Percentiles rank a stretch among this genome's conserved stretches.
phyloP scores from a whole-genome alignment of 2,329 filamentous ascomycete genomes.

The Colletotrichum ledebouriae region DNA sequence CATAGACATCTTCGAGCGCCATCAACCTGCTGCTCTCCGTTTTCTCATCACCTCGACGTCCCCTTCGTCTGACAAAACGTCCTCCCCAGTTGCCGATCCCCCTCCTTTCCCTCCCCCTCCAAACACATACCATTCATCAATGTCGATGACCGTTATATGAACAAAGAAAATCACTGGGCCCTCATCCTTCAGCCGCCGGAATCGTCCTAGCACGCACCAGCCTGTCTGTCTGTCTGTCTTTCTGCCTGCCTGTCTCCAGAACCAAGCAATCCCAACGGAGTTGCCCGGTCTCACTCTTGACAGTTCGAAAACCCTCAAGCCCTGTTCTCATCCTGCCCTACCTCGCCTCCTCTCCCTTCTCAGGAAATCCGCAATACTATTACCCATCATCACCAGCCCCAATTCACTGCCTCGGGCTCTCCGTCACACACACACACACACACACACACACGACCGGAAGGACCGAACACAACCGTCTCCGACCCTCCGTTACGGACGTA shows the following conservation, averaged over 20 bases:
- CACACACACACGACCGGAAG: background rate
- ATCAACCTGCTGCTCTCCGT: background rate
- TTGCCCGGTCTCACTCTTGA: background rate
- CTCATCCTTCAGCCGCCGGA: slow-evolving; percentile 18
- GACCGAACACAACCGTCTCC: background rate
- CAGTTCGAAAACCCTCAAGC: too few relatives aligned
- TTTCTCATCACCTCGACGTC: background rate
- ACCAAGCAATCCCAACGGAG: background rate
- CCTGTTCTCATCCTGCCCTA: background rate
- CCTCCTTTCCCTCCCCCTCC: too few relatives aligned
- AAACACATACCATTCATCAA: background rate
- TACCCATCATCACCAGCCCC: slow-evolving; percentile 16
- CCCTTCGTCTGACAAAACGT: too few relatives aligned
- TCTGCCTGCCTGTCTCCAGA: background rate
- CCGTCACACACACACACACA: background rate
- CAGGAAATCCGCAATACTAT: background rate
- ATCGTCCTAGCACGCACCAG: slow-evolving; percentile 15
- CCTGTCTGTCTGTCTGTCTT: background rate
- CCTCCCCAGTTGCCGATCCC: too few relatives aligned
- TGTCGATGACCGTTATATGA: slow-evolving; percentile 35
- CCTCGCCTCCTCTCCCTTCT: background rate
- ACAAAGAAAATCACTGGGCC: slow-evolving; percentile 26
- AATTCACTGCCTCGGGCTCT: slow-evolving; percentile 1
- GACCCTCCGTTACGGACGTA: slow-evolving; percentile 36
- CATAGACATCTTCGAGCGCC: background rate